These are phyloP conservation scores for Perkinsus olseni DNA, from an alignment of 169 alveolate species.

Conservation along the genomic window DNA sequence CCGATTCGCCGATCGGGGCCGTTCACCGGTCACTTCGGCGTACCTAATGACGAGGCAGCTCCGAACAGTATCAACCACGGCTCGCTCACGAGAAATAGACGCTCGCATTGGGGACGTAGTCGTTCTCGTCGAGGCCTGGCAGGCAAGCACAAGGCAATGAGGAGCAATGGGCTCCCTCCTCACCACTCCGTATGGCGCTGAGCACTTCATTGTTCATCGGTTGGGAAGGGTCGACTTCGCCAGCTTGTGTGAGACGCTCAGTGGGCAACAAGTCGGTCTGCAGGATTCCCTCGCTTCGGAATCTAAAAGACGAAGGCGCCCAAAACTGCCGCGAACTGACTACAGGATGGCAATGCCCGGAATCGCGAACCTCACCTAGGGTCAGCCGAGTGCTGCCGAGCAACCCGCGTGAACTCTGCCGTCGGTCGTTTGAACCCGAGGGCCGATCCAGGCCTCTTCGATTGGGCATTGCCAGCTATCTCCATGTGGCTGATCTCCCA, in stretches of 20 bases:
- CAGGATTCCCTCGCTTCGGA: not conserved
- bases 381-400: slow-evolving; percentile 16
- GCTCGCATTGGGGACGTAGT: not conserved
- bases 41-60: not conserved
- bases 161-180: not conserved
- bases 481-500: slow-evolving; percentile 20
- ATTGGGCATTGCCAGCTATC: slow-evolving; percentile 16
- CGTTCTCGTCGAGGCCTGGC: not conserved
- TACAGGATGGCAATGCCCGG: not conserved
- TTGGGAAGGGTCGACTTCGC: not conserved
- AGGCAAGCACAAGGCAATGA: not conserved
- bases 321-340: no score
- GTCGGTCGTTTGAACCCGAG: slow-evolving; percentile 57
- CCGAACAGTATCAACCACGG: not conserved
- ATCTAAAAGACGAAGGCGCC: not conserved
- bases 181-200: not conserved
- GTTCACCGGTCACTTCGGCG: not conserved
- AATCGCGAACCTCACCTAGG: not conserved
- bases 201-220: not conserved
- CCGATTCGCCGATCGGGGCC: not conserved
- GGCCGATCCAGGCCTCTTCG: slow-evolving; percentile 48
- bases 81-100: not conserved
- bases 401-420: slow-evolving; percentile 54
- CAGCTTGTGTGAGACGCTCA: not conserved
- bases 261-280: not conserved